phyloP scores from a whole-genome alignment of 768 basidiomycete genomes.

The Lactarius sp. region DNA sequence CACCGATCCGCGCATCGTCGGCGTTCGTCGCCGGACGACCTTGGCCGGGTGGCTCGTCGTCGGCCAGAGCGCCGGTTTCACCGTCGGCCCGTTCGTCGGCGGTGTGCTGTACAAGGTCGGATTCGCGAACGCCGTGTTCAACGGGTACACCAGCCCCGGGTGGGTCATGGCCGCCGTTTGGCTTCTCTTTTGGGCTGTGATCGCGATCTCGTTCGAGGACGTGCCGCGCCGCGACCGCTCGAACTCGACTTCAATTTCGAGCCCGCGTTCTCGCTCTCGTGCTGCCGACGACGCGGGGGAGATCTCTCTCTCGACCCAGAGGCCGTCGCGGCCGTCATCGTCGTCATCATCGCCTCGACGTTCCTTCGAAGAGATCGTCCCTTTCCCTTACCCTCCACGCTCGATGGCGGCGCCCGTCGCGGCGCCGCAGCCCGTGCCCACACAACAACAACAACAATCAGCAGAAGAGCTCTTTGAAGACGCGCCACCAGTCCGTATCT shows the following conservation, averaged over 20 bases:
- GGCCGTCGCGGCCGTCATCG: too few relatives aligned
- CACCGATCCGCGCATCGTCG: constrained; percentile 62
- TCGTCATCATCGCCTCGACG: neutral
- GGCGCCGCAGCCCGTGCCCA: neutral
- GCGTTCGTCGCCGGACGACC: constrained; percentile 55
- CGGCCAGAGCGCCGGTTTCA: constrained; percentile 58
- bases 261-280: neutral
- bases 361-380: neutral
- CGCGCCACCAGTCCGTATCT: constrained; percentile 11
- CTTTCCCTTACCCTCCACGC: too few relatives aligned
- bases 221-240: constrained; percentile 24
- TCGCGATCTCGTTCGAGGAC: constrained; percentile 33
- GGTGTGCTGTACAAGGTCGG: constrained; percentile 59
- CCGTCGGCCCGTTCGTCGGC: constrained; percentile 57
- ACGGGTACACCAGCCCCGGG: constrained; percentile 61
- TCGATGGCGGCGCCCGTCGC: too few relatives aligned
- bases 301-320: too few relatives aligned
- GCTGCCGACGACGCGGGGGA: neutral
- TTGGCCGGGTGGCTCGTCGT: constrained; percentile 60
- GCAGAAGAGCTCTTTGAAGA: constrained; percentile 16
- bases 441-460: neutral
- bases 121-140: constrained; percentile 52
- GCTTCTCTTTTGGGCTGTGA: constrained; percentile 45
- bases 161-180: constrained; percentile 60
- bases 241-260: too few relatives aligned